Conservation (phyloP, 495 filamentous ascomycete genomes). For the Annulohypoxylon stygium region DNA sequence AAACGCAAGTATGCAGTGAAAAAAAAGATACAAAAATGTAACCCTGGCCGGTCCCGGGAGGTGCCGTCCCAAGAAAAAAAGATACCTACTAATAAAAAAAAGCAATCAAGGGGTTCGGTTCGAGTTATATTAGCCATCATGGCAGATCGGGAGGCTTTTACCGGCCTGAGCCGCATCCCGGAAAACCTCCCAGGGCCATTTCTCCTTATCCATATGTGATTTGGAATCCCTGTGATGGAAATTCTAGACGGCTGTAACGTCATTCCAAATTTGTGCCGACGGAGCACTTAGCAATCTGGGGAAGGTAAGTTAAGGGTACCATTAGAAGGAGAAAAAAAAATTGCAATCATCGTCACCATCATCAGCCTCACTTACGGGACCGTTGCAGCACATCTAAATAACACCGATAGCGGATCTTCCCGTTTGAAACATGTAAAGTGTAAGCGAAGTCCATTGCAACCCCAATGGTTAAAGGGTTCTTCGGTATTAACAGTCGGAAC, state of each 20-base stretch:
- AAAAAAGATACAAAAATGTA: neutral
- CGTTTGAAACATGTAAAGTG: slow-evolving; percentile 3
- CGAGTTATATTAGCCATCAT: slow-evolving; percentile 39
- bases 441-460: slow-evolving; percentile 7
- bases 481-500: slow-evolving; percentile 47
- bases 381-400: neutral
- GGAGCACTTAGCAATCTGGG: slow-evolving; percentile 2
- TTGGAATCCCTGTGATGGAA: neutral
- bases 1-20: neutral
- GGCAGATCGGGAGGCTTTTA: slow-evolving; percentile 38
- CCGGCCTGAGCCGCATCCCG: slow-evolving; percentile 24
- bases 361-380: slow-evolving; percentile 28
- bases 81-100: neutral
- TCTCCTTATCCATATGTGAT: neutral
- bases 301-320: neutral
- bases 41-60: slow-evolving; percentile 1
- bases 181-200: neutral
- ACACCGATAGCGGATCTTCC: slow-evolving; percentile 10
- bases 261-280: slow-evolving; percentile 25
- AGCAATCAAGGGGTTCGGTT: slow-evolving; percentile 7
- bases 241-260: slow-evolving; percentile 19
- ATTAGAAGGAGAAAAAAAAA: neutral
- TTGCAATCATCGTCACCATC: slow-evolving; percentile 10
- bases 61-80: neutral
- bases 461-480: slow-evolving; percentile 10